Evolutionary conservation across 1,284 basidiomycete genomes (phyloP), one percentile per base, ranked within the genome.

Genomic region (Neotropicomus parvogracilis): DNA sequence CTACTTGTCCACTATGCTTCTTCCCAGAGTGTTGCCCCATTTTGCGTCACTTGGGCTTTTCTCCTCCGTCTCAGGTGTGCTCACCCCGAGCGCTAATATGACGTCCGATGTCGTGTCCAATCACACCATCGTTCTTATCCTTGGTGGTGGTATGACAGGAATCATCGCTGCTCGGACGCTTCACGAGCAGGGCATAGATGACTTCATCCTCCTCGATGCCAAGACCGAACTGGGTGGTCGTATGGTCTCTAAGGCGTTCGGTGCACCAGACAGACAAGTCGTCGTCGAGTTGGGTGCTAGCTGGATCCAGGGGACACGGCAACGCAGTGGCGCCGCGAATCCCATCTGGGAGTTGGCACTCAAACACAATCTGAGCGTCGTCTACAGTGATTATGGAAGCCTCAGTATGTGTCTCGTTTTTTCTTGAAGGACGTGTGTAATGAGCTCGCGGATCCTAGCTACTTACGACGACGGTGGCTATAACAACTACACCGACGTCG

Each of bases 221-320:
- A 72, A 78, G 27, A 54, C 64, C 37, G 75, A 81, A 59, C 71
- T 86, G 3, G 84, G 84, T 14, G 83, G 82, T 2, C 73, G 82
- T 12, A 71, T 85, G 67, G 72, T 69, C 57, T 74, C 71, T 40
- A 69, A 68, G 38, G 56, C 60, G 0, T 75, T 85, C 49, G 78
- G 72, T 31, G 61, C 52, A 3, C 33, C 62, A 12, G 66, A 60
- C 10, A 63, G 63, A 32, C 53, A 70, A 17, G 68, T 70, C 38
- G 73, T 70, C 2, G 63, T 86, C 33, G 85, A 87, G 60, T 62
- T 75, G 2, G 83, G 84, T 20, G 74, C 83, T 12, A 85, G 85
- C 55, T 87, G 85, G 83, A 73, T 87, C 26, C 82, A 86, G 57
- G 83, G 84, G 5, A 80, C 80, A 1, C 77, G 79, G 49, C 58